A percentile compares a stretch with the other conserved stretches of the same genome.
Evolutionary conservation across 2,329 filamentous ascomycete species (phyloP).

Genomic region (Claviceps sp.): DNA sequence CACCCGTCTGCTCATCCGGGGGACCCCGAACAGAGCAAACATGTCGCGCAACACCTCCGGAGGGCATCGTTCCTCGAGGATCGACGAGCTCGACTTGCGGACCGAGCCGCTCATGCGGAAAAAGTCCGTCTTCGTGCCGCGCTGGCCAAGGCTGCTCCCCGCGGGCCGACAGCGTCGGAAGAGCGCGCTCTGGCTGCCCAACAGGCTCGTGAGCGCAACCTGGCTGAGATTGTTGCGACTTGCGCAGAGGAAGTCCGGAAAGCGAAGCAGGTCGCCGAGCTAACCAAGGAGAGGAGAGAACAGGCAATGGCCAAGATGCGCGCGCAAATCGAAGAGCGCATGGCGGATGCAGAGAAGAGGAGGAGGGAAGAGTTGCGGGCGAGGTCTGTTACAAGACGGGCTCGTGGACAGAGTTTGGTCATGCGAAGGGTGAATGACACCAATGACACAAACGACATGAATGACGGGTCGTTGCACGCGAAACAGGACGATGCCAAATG

Average conservation of each 20-base stretch:
- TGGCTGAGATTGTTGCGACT: slow-evolving; percentile 67
- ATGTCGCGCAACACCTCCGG: slow-evolving; percentile 66
- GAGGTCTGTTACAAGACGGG: slow-evolving; percentile 37
- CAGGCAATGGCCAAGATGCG: slow-evolving; percentile 57
- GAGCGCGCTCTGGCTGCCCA: slow-evolving; percentile 67
- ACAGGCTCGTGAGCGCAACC: slow-evolving; percentile 63
- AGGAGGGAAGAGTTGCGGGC: slow-evolving; percentile 51
- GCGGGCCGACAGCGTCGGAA: slow-evolving; percentile 53
- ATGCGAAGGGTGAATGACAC: slow-evolving; percentile 32
- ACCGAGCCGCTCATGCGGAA: slow-evolving; percentile 69
- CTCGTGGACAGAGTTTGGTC: slow-evolving; percentile 38
- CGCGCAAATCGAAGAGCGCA: slow-evolving; percentile 64
- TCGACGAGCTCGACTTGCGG: slow-evolving; percentile 65
- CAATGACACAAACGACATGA: neutral
- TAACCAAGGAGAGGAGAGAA: slow-evolving; percentile 68
- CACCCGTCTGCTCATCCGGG: slow-evolving; percentile 32
- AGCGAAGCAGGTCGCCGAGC: slow-evolving; percentile 71
- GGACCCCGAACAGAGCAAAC: slow-evolving; percentile 57
- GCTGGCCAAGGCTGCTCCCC: slow-evolving; percentile 54
- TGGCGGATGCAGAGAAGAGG: slow-evolving; percentile 63
- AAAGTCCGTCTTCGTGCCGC: slow-evolving; percentile 68
- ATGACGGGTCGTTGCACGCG: slow-evolving; percentile 32
- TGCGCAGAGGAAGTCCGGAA: slow-evolving; percentile 75
- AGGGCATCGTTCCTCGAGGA: slow-evolving; percentile 71
- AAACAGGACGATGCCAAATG: slow-evolving; percentile 31